phyloP scores from a whole-genome alignment of 305 asterid genomes.

The Fraxinus greggii region DNA sequence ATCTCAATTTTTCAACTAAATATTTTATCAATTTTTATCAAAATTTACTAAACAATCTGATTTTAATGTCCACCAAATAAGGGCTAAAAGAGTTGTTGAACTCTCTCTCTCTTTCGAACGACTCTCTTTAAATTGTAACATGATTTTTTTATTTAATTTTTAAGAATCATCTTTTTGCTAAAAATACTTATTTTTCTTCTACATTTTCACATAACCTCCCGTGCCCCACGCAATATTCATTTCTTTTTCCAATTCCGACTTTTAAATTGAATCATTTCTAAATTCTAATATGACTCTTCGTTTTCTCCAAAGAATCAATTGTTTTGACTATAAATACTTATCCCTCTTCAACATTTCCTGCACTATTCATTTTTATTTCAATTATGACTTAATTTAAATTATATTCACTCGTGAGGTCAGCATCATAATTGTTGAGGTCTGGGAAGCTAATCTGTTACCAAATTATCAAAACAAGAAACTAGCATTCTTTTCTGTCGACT shows the following conservation, averaged over 20 bases:
- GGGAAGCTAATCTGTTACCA: slow-evolving; percentile 70
- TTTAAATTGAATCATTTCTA: not conserved
- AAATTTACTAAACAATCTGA: no score
- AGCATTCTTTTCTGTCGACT: not conserved
- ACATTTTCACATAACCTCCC: not conserved
- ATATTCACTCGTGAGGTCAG: slow-evolving; percentile 44
- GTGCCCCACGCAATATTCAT: not conserved
- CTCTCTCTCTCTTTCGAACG: no score
- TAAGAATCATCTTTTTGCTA: not conserved
- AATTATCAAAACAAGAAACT: not conserved
- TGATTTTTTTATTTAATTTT: no score
- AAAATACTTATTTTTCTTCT: not conserved
- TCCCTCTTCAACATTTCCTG: not conserved
- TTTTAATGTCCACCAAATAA: no score
- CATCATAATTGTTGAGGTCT: slow-evolving; percentile 67
- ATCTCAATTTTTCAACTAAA: no score
- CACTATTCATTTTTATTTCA: no score
- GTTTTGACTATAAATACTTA: not conserved
- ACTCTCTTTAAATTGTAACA: not conserved
- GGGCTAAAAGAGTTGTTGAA: not conserved
- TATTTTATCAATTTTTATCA: no score
- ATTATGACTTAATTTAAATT: no score
- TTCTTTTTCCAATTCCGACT: not conserved
- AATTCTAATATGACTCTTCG: no score
- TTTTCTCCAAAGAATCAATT: not conserved